Evolutionary conservation across 1,139 yeast species (phyloP).

Genomic region (Kodamaea derodonti): DNA sequence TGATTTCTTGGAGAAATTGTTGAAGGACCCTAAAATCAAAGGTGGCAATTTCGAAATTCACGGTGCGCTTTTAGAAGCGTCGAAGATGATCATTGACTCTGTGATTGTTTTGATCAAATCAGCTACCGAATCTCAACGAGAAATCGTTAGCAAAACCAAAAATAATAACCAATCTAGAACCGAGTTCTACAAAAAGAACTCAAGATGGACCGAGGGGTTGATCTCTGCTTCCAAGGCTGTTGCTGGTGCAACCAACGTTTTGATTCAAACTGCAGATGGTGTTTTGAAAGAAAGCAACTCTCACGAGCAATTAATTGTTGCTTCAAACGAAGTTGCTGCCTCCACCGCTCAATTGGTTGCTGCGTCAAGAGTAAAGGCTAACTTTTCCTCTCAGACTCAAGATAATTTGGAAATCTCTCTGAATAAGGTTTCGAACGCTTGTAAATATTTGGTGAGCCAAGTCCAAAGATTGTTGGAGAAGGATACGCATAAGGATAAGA

Average conservation of each 20-base stretch:
- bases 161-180: constrained; percentile 71
- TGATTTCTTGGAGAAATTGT: constrained; percentile 50
- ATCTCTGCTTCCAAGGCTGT: constrained; percentile 89
- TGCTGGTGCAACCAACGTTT: constrained; percentile 75
- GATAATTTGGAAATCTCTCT: constrained; percentile 70
- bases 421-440: constrained; percentile 67
- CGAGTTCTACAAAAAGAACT: constrained; percentile 82
- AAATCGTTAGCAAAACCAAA: constrained; percentile 70
- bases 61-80: constrained; percentile 74
- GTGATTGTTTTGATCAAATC: constrained; percentile 69
- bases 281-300: constrained; percentile 61
- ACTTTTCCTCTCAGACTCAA: constrained; percentile 73
- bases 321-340: constrained; percentile 89
- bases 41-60: constrained; percentile 68
- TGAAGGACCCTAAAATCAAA: constrained; percentile 49
- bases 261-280: constrained; percentile 85
- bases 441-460: constrained; percentile 64
- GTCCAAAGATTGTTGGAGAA: constrained; percentile 60
- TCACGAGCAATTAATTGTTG: constrained; percentile 83
- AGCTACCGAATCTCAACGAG: constrained; percentile 79
- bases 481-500: constrained; percentile 18
- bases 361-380: constrained; percentile 85
- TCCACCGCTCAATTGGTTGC: constrained; percentile 92
- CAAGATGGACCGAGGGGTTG: constrained; percentile 92
- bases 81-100: constrained; percentile 78